phyloP scores from a whole-genome alignment of 2,329 filamentous ascomycete species.

The Aspergillus unguis region DNA sequence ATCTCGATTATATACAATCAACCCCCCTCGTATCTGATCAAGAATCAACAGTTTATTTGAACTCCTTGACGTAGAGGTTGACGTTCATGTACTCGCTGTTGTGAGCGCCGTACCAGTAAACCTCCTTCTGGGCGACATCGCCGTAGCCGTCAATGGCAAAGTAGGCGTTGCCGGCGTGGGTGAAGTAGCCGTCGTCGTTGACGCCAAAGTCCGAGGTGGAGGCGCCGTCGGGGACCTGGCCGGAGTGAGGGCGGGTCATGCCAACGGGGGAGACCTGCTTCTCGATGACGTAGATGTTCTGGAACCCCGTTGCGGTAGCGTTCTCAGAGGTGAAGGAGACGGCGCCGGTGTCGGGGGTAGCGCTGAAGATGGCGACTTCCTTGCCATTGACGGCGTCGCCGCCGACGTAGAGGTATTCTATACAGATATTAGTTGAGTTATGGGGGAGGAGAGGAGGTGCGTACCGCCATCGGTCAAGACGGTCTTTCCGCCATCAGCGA shows the following conservation, averaged over 20 bases:
- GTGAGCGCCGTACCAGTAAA: slow-evolving; percentile 29
- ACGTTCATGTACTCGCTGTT: slow-evolving; percentile 18
- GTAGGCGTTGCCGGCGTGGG: slow-evolving; percentile 24
- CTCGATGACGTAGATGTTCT: slow-evolving; percentile 28
- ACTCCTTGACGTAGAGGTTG: slow-evolving; percentile 27
- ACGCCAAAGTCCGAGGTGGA: slow-evolving; percentile 24
- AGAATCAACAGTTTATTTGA: neutral
- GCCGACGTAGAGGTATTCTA: slow-evolving; percentile 24
- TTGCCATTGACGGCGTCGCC: slow-evolving; percentile 17
- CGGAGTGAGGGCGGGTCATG: slow-evolving; percentile 30
- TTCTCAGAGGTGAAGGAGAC: slow-evolving; percentile 25
- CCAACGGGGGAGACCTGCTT: slow-evolving; percentile 20
- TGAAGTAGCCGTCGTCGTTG: slow-evolving; percentile 27
- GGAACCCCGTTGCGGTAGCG: slow-evolving; percentile 25
- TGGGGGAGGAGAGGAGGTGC: slow-evolving; percentile 11
- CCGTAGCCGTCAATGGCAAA: slow-evolving; percentile 27
- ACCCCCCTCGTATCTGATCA: neutral
- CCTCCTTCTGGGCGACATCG: slow-evolving; percentile 18
- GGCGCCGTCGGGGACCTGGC: slow-evolving; percentile 22
- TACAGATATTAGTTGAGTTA: neutral
- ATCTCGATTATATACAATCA: neutral
- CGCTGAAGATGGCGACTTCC: slow-evolving; percentile 27
- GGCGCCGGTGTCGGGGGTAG: slow-evolving; percentile 16
- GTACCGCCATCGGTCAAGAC: slow-evolving; percentile 27
- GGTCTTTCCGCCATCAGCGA: slow-evolving; percentile 26